phyloP scores from a whole-genome alignment of 345 rosid genomes.

The Cardiospermum halicacabum region DNA sequence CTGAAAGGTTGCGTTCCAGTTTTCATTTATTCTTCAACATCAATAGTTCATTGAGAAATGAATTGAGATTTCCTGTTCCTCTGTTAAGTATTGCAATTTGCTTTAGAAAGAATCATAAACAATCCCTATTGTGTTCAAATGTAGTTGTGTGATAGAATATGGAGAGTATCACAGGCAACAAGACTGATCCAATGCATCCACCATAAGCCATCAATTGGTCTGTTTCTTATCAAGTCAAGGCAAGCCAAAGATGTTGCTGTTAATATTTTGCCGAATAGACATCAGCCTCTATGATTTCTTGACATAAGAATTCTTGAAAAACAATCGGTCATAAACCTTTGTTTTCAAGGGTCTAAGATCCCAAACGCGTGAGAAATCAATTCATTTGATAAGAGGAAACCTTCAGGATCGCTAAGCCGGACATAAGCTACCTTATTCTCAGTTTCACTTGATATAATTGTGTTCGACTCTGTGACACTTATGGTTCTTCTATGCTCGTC shows the following conservation, averaged over 20 bases:
- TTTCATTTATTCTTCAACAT: not conserved
- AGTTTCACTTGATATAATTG: conserved; percentile 24
- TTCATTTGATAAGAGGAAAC: conserved; percentile 83
- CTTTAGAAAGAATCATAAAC: too few species aligned
- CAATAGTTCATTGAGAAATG: not conserved
- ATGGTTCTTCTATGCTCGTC: conserved; percentile 48
- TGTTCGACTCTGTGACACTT: conserved; percentile 35
- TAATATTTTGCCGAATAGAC: not conserved
- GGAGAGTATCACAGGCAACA: too few species aligned
- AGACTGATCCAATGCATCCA: too few species aligned
- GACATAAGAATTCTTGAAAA: not conserved
- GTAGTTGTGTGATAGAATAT: too few species aligned
- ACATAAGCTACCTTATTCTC: conserved; percentile 44
- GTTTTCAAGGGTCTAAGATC: conserved; percentile 37
- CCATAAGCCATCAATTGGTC: too few species aligned
- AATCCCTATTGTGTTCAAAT: too few species aligned
- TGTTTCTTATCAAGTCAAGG: too few species aligned
- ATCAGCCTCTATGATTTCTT: not conserved
- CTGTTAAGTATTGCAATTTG: not conserved
- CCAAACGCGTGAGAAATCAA: conserved; percentile 72
- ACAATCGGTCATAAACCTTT: not conserved
- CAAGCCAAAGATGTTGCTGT: not conserved
- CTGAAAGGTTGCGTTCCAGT: too few species aligned
- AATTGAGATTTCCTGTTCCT: not conserved
- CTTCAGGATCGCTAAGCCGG: conserved; percentile 82